These are phyloP conservation scores for Raphidocelis subcapitata DNA, from an alignment of 139 green algal genomes.

Conservation along the genomic window DNA sequence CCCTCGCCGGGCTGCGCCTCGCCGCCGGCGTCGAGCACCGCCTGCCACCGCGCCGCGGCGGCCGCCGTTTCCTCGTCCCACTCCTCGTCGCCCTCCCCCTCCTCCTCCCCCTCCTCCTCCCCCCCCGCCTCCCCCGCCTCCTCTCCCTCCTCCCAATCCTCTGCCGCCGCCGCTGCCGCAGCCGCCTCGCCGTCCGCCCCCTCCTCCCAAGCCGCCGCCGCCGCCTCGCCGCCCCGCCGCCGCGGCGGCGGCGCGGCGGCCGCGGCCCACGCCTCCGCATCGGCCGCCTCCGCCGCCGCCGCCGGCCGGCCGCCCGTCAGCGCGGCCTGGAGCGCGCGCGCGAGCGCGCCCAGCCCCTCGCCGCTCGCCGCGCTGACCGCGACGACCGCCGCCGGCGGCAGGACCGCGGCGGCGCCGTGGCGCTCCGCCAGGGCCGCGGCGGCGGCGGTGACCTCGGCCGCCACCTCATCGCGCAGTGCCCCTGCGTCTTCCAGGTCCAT, in stretches of 20 bases:
- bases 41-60: neutral
- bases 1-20: no score
- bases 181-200: neutral
- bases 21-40: no score
- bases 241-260: neutral
- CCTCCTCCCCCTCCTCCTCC: neutral
- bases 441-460: slow-evolving; percentile 24
- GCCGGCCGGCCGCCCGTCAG: neutral
- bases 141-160: neutral
- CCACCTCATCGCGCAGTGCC: slow-evolving; percentile 15
- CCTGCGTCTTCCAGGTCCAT: slow-evolving; percentile 61
- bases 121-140: slow-evolving; percentile 6
- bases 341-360: neutral
- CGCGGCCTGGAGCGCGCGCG: neutral
- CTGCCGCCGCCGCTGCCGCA: neutral
- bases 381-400: slow-evolving; percentile 31
- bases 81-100: slow-evolving; percentile 16
- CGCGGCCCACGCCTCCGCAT: neutral
- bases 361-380: slow-evolving; percentile 37
- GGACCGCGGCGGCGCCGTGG: slow-evolving; percentile 8
- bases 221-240: neutral
- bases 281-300: neutral
- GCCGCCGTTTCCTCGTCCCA: slow-evolving; percentile 5
- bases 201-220: neutral
- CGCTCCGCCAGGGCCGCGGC: slow-evolving; percentile 12